phyloP scores from a whole-genome alignment of 1,139 yeast genomes.

The Eremothecium cymbalariae region DNA sequence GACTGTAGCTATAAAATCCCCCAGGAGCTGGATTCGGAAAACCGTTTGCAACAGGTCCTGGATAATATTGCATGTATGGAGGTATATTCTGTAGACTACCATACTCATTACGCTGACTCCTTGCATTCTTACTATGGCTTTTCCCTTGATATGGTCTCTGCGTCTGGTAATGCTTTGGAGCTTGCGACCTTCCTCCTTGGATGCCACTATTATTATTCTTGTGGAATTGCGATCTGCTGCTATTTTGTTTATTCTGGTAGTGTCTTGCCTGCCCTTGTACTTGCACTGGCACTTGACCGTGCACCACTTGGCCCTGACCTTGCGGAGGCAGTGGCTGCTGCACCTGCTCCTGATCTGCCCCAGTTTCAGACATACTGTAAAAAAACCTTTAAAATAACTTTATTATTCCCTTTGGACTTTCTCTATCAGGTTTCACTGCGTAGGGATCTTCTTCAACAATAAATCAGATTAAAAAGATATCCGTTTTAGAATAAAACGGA shows the following conservation, averaged over 20 bases:
- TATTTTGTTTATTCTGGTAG: slow-evolving; percentile 7
- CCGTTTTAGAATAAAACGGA: no score
- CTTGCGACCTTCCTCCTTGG: slow-evolving; percentile 2
- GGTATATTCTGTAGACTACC: slow-evolving; percentile 3
- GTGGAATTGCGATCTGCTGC: slow-evolving; percentile 2
- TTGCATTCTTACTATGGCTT: slow-evolving; percentile 4
- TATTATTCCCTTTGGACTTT: no score
- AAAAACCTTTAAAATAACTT: no score
- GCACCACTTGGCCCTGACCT: no score
- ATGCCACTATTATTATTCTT: slow-evolving; percentile 4
- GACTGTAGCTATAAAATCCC: slow-evolving; percentile 4
- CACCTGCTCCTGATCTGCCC: slow-evolving; percentile 4
- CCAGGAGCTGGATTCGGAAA: slow-evolving; percentile 3
- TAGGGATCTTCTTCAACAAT: no score
- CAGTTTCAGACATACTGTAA: slow-evolving; percentile 1
- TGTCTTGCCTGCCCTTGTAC: slow-evolving; percentile 7
- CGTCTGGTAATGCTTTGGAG: slow-evolving; percentile 7
- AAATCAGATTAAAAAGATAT: no score
- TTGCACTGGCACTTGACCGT: no score
- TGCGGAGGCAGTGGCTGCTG: slow-evolving; percentile 9
- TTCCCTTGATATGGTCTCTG: slow-evolving; percentile 9
- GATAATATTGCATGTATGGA: slow-evolving; percentile 6
- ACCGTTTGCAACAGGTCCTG: slow-evolving; percentile 4
- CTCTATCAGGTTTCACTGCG: no score
- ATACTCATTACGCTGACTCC: slow-evolving; percentile 4